These are phyloP conservation scores for Cladosporium cucumerinum DNA, from an alignment of 2,329 filamentous ascomycete species.

Conservation along the genomic window DNA sequence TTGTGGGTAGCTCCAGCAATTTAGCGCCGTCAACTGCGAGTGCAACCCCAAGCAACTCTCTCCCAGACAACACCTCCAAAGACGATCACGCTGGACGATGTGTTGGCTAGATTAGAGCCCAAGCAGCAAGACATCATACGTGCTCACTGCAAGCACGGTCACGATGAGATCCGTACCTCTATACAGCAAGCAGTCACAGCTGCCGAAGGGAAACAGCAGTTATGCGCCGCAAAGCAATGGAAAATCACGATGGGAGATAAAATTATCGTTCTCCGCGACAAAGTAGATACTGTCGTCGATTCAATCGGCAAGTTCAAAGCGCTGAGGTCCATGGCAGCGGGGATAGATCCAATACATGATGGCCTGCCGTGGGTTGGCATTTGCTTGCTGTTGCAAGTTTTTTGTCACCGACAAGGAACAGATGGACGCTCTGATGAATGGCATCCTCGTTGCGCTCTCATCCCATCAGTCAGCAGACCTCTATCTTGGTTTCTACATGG, in stretches of 20 bases:
- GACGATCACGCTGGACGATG: not conserved
- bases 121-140: not conserved
- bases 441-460: not conserved
- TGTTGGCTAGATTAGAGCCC: not conserved
- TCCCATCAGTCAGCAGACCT: not conserved
- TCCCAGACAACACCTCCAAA: not conserved
- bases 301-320: not conserved
- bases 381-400: not conserved
- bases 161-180: not conserved
- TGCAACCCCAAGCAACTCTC: not conserved
- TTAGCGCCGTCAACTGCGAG: not conserved
- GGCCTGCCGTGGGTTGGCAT: not conserved
- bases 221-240: not conserved
- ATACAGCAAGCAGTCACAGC: not conserved
- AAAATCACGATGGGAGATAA: not conserved
- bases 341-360: not conserved
- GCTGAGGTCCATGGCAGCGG: not conserved
- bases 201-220: not conserved
- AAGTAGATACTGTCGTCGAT: not conserved
- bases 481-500: not conserved
- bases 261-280: not conserved
- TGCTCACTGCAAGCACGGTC: not conserved
- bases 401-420: not conserved
- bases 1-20: too few species aligned
- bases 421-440: not conserved